A percentile compares a stretch with the other conserved stretches of the same genome.
Conservation (phyloP, 345 rosid genomes). For the Arabidopsis arenosa region DNA sequence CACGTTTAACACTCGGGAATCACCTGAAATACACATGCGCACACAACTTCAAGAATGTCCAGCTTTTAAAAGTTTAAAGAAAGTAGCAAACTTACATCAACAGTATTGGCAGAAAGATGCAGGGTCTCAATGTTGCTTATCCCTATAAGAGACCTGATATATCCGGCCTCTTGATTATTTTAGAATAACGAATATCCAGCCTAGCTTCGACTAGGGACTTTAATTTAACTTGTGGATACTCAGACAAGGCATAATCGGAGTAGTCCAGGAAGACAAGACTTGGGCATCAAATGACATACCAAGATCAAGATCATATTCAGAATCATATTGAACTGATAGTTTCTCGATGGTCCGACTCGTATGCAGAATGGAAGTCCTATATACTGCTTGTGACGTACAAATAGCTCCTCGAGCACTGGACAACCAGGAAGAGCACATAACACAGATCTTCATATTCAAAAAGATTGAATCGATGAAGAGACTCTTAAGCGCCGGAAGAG, state of each 20-base stretch:
- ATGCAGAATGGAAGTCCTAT: not conserved
- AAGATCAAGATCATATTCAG: not conserved
- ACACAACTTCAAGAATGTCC: not conserved
- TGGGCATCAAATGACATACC: not conserved
- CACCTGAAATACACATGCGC: slow-evolving; percentile 1
- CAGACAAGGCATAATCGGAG: not conserved
- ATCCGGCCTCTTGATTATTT: not conserved
- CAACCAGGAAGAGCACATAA: not conserved
- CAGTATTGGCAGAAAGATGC: not conserved
- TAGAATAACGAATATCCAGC: not conserved
- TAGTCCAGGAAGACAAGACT: not conserved
- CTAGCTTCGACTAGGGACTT: not conserved
- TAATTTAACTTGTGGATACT: not conserved
- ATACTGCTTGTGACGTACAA: not conserved
- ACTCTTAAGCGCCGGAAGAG: slow-evolving; percentile 25
- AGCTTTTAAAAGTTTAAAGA: too few relatives aligned
- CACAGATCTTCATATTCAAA: not conserved
- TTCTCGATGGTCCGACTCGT: slow-evolving; percentile 9
- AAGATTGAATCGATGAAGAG: not conserved
- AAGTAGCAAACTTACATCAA: not conserved
- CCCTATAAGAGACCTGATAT: not conserved
- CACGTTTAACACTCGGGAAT: not conserved
- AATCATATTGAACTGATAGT: not conserved
- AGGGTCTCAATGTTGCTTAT: not conserved
- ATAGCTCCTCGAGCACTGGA: slow-evolving; percentile 5